Evolutionary conservation across 2,329 filamentous ascomycete species (phyloP).

Genomic region (Sporothrix protearum): DNA sequence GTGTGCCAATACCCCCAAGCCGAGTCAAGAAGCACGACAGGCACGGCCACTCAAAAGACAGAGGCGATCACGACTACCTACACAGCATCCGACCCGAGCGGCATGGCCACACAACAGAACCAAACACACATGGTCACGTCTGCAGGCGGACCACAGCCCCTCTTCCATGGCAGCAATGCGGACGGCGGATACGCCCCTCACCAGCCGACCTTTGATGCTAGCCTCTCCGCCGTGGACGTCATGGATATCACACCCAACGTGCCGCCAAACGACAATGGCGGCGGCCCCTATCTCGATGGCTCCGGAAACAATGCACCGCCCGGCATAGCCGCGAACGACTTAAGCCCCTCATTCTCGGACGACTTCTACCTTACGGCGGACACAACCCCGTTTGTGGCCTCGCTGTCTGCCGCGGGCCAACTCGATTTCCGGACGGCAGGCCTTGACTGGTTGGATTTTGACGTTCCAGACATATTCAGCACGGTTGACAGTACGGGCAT

Average conservation of each 20-base stretch:
- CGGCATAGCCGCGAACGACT: background rate
- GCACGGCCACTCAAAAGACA: background rate
- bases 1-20: constrained; percentile 24
- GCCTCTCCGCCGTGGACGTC: background rate
- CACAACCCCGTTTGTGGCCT: constrained; percentile 18
- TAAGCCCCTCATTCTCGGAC: constrained; percentile 22
- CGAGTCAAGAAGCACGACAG: background rate
- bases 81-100: background rate
- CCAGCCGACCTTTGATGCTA: background rate
- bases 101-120: background rate
- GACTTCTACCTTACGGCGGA: constrained; percentile 20
- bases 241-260: background rate
- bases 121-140: background rate
- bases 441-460: constrained; percentile 27
- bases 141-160: background rate
- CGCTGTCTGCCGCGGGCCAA: constrained; percentile 23
- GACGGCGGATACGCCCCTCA: background rate
- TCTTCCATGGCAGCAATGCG: background rate
- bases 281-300: background rate
- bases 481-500: background rate
- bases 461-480: constrained; percentile 19
- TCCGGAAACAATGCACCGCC: background rate
- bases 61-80: background rate
- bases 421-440: constrained; percentile 24
- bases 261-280: background rate